phyloP scores from a whole-genome alignment of 1,284 basidiomycete genomes.

The Mycocalia duriaeana region DNA sequence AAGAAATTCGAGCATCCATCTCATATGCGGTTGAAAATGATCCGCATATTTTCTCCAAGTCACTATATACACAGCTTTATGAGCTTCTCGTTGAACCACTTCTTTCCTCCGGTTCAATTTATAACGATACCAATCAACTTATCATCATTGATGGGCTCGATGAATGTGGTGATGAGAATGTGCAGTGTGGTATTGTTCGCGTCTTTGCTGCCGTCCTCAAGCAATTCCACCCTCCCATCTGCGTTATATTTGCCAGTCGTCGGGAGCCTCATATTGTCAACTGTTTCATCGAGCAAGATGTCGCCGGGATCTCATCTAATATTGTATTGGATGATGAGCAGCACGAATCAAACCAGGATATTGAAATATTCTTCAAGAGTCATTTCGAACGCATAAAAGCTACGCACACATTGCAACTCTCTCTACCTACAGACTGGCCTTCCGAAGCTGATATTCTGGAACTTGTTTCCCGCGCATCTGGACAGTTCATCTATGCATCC shows the following conservation, averaged over 20 bases:
- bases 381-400: constrained; percentile 9
- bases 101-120: not conserved
- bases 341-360: constrained; percentile 10
- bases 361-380: constrained; percentile 8
- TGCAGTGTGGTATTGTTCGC: constrained; percentile 5
- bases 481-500: constrained; percentile 16
- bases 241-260: constrained; percentile 18
- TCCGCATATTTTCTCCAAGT: constrained; percentile 1
- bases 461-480: constrained; percentile 13
- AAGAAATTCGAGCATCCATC: not conserved
- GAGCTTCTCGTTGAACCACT: constrained; percentile 4
- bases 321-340: constrained; percentile 7
- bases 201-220: not conserved
- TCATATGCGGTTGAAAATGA: not conserved
- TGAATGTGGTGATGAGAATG: constrained; percentile 7
- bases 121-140: not conserved
- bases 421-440: constrained; percentile 13
- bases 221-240: constrained; percentile 5
- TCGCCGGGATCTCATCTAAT: not conserved
- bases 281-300: not conserved
- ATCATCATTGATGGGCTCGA: constrained; percentile 15
- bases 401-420: not conserved
- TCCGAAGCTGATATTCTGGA: constrained; percentile 1
- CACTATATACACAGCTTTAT: constrained; percentile 3
- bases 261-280: constrained; percentile 15